These are phyloP conservation scores for Fusarium vanettenii DNA, from an alignment of 2,329 filamentous ascomycete genomes.

Conservation along the genomic window DNA sequence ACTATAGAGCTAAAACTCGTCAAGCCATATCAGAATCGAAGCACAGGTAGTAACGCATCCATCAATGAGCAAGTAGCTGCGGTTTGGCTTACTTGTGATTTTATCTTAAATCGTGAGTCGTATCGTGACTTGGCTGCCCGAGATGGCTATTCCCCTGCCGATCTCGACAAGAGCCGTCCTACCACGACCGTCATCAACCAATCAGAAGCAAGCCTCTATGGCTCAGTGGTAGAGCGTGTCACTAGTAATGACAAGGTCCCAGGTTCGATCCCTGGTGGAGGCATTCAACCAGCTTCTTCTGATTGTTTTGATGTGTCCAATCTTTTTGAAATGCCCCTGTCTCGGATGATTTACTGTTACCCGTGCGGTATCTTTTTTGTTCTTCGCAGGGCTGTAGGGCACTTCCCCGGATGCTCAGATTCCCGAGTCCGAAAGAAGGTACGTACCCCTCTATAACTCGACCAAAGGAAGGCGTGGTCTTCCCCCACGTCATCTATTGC, in stretches of 20 bases:
- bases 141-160: background rate
- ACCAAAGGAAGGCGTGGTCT: background rate
- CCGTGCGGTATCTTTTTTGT: background rate
- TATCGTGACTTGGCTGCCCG: background rate
- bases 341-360: background rate
- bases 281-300: background rate
- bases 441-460: conserved; percentile 1
- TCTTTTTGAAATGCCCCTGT: background rate
- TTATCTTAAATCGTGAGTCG: background rate
- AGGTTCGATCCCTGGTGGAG: background rate
- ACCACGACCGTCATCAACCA: background rate
- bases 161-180: background rate
- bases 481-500: background rate
- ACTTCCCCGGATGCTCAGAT: background rate
- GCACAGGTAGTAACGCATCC: background rate
- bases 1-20: background rate
- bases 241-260: background rate
- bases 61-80: background rate
- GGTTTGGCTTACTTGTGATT: background rate
- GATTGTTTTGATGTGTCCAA: background rate
- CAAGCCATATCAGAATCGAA: background rate
- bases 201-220: background rate
- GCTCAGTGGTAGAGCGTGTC: background rate
- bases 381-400: background rate
- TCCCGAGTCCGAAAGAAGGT: background rate